These are phyloP conservation scores for Pneumocystis murina DNA, from an alignment of 1,139 yeast genomes.

Conservation along the genomic window DNA sequence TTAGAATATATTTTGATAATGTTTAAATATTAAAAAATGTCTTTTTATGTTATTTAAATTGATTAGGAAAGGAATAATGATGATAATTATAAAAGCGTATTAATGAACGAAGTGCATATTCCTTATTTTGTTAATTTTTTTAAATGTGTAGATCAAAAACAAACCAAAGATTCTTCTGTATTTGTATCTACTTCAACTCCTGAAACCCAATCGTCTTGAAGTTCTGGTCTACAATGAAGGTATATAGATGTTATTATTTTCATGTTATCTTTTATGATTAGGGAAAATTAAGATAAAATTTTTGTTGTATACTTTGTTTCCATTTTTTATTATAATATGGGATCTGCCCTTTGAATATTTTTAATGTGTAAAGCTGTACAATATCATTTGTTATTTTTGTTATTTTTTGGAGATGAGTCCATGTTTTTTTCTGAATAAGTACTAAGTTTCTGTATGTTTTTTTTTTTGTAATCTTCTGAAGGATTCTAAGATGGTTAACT, in stretches of 20 bases:
- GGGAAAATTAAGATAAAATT: not conserved
- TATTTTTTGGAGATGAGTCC: conserved; percentile 21
- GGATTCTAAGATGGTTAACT: conserved; percentile 23
- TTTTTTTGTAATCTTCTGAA: conserved; percentile 24
- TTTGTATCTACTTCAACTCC: conserved; percentile 69
- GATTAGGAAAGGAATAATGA: not conserved
- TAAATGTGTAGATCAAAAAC: not conserved
- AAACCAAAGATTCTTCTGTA: conserved; percentile 42
- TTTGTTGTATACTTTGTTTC: conserved; percentile 40
- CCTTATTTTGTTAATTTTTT: not conserved
- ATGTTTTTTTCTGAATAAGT: conserved; percentile 30
- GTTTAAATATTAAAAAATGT: not conserved
- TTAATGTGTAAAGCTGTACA: conserved; percentile 57
- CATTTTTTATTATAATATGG: conserved; percentile 92
- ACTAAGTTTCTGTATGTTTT: conserved; percentile 30
- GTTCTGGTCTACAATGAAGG: conserved; percentile 51
- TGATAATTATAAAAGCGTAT: not conserved
- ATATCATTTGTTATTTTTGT: conserved; percentile 39
- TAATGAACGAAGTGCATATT: not conserved
- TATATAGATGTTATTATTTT: conserved; percentile 80
- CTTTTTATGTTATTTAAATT: not conserved
- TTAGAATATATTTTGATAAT: not conserved
- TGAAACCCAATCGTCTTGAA: conserved; percentile 80
- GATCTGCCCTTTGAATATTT: conserved; percentile 59
- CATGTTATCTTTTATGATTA: conserved; percentile 40